Evolutionary conservation across 306 rosid genomes (phyloP), one percentile per base, ranked within the genome.

Genomic region (Cotoneaster glaucophyllus): DNA sequence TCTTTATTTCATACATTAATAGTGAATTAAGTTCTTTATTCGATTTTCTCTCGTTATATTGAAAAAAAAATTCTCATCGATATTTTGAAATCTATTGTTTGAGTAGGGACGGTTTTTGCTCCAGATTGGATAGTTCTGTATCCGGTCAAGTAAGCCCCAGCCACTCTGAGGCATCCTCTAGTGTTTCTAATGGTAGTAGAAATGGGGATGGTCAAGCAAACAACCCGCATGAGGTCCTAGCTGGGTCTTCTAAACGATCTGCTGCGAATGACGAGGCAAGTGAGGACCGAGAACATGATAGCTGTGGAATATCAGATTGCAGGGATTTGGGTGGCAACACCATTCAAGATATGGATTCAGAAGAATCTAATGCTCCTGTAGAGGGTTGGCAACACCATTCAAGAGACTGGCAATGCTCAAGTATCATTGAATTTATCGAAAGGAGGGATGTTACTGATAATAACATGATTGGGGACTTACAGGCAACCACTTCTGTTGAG

Each of bases 61-160:
- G 34, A 59, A 41, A 57, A 57, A 57, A 8, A 57, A 4, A 57
- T 70, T 56, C 48, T 48, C 52, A 26, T 25, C 15, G 8, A 61
- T 56, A 31, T 73, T 52, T 68, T 77, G 64, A 29, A 37, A 77
- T 61, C 64, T 9, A 79, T 84, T 79, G 74, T 80, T 84, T 79
- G 75, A 48, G 34, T 53, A 95, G 99, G 96, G 98, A 92, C 75
- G 99, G 96, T 31, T 89, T 90, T 80, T 82, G 80, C 85, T 90
- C 87, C 77, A 82, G 86, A 83, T 80, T 84, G 85, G 90, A 94
- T 77, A 75, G 59, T 77, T 75, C 87, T 83, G 86, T 77, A 78
- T 77, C 84, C 76, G 81, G 79, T 79, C 93, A 88, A 83, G 86
- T 70, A 53, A 78, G 88, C 77, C 79, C 83, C 85, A 81, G 78